A percentile compares a stretch with the other conserved stretches of the same genome.
Conservation (phyloP, 1,139 yeast species). For the Lodderomyces elongisporus region DNA sequence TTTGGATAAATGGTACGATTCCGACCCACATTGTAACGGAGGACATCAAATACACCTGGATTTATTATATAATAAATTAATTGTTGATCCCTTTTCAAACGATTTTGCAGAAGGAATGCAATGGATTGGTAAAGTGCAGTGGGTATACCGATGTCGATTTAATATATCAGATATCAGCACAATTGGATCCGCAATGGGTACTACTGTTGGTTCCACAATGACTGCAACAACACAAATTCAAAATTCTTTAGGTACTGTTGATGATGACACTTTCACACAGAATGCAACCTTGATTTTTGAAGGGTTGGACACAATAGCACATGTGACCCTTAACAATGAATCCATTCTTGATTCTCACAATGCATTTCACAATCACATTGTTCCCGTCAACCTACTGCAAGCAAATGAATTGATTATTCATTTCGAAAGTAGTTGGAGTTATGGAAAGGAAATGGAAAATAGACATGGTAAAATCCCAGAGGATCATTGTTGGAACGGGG, state of each 20-base stretch:
- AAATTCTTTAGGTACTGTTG: no score
- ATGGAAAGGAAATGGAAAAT: slow-evolving; percentile 19
- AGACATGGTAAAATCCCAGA: slow-evolving; percentile 17
- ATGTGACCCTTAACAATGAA: slow-evolving; percentile 26
- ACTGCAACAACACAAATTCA: neutral
- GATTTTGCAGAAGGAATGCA: slow-evolving; percentile 37
- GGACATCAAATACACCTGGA: slow-evolving; percentile 33
- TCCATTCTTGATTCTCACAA: slow-evolving; percentile 29
- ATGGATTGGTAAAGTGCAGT: slow-evolving; percentile 43
- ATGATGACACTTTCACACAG: slow-evolving; percentile 5
- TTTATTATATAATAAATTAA: slow-evolving; percentile 27
- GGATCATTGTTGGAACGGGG: slow-evolving; percentile 35
- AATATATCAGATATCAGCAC: no score
- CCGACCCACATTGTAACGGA: slow-evolving; percentile 9
- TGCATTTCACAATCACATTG: slow-evolving; percentile 30
- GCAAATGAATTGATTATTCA: slow-evolving; percentile 17
- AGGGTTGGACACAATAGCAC: slow-evolving; percentile 44
- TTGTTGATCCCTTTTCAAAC: slow-evolving; percentile 41
- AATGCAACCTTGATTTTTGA: slow-evolving; percentile 25
- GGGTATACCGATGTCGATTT: slow-evolving; percentile 32
- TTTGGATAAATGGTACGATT: slow-evolving; percentile 3
- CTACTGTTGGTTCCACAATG: no score
- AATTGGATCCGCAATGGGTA: no score
- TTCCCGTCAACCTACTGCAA: slow-evolving; percentile 12
- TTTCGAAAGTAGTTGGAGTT: slow-evolving; percentile 20